Evolutionary conservation across 2,329 filamentous ascomycete species (phyloP), one percentile per base, ranked within the genome.

Genomic region (Chalaropsis ovoidea): DNA sequence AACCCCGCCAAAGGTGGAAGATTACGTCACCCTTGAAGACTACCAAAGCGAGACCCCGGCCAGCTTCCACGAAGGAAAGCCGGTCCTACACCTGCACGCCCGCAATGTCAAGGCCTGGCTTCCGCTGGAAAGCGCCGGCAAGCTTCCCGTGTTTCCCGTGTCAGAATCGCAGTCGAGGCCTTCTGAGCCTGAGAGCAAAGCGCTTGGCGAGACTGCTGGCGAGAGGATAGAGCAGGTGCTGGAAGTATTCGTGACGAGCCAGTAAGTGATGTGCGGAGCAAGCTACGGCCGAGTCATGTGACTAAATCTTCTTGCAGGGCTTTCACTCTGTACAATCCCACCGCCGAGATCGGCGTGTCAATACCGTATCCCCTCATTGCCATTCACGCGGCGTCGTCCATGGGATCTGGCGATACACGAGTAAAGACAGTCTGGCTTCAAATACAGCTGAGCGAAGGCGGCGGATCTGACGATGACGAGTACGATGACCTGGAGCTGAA

Each of bases 281-380:
- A 7, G 43, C 8, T 3, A 8, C 49, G 11, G 27, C 22, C 22
- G 39, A 19, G 39, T 31, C 15, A 3, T 24, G 13, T 43, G 13
- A 17, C 15, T 52, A 47, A 19, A 27, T 45, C 31, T n/a, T 5
- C 2, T 13, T n/a, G 11, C 52, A 77, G 72, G 42, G 71, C 70
- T 70, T 78, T 92, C 65, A 84, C 79, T 15, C 74, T 92, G 68
- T 91, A 85, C 77, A 86, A 85, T 69, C 74, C 77, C 13, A 73
- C 79, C 2, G 80, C 78, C 13, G 77, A 79, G 43, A 80, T 76
- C 19, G 89, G 88, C 68, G 75, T 90, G 56, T 80, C 83, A 49
- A 87, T 92, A 69, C 84, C 87, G 0, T 93, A 91, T 74, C 87
- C 86, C 2, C 78, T 83, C 68, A 88, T 93, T 72, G 85, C 85